Evolutionary conservation across 2,329 filamentous ascomycete species (phyloP).

Genomic region (Nemania diffusa): DNA sequence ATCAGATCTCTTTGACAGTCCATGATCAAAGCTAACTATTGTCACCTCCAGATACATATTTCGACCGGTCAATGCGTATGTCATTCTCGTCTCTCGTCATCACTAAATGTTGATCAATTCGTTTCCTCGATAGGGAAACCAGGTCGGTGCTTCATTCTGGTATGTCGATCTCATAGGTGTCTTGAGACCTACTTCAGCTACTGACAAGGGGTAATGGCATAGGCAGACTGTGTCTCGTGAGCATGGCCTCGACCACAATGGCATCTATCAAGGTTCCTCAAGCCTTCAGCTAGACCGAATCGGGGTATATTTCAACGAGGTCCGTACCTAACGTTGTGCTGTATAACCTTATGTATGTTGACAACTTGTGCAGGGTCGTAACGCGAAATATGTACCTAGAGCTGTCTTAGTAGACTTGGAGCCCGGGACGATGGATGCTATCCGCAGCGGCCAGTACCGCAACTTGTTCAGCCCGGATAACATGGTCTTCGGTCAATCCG

Average conservation of each 20-base stretch:
- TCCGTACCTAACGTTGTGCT: conserved; percentile 48
- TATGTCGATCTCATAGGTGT: too few species aligned
- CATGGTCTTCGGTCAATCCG: conserved; percentile 99
- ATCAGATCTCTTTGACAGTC: too few species aligned
- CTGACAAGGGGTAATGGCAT: too few species aligned
- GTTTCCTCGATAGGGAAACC: conserved; percentile 93
- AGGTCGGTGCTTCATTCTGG: conserved; percentile 99
- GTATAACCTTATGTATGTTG: background rate
- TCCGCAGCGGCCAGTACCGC: conserved; percentile 97
- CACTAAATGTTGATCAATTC: too few species aligned
- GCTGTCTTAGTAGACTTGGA: conserved; percentile 99
- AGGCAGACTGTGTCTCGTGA: conserved; percentile 85
- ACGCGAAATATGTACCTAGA: conserved; percentile 97
- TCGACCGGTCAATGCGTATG: conserved; percentile 99
- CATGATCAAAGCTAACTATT: conserved; percentile 27
- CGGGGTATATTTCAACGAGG: conserved; percentile 98
- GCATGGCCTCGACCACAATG: conserved; percentile 97
- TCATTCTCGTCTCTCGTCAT: too few species aligned
- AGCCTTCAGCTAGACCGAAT: conserved; percentile 99
- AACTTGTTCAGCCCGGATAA: conserved; percentile 99
- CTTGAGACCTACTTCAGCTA: too few species aligned
- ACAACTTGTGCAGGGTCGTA: conserved; percentile 13
- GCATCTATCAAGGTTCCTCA: conserved; percentile 97
- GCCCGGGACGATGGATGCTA: conserved; percentile 99
- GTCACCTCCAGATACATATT: conserved; percentile 86